Evolutionary conservation across 306 rosid species (phyloP).

Genomic region (Quercus aquifolioides): DNA sequence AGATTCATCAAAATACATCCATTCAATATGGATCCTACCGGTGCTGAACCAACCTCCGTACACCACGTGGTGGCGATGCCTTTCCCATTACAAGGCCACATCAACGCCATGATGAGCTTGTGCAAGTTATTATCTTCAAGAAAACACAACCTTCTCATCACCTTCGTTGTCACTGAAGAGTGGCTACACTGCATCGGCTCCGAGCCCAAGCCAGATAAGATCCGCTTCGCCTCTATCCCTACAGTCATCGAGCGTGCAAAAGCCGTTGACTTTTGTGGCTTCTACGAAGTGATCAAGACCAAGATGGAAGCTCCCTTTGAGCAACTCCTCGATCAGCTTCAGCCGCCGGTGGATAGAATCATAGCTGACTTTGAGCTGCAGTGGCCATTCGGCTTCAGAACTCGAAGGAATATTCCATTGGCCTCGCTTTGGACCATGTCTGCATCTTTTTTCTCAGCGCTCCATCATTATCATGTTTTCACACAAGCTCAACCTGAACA

Average conservation of each 20-base stretch:
- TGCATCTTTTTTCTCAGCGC: slow-evolving; percentile 23
- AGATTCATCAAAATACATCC: no score
- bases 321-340: slow-evolving; percentile 25
- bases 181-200: slow-evolving; percentile 32
- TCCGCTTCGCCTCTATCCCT: slow-evolving; percentile 29
- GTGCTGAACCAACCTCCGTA: no score
- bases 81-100: slow-evolving; percentile 43
- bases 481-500: slow-evolving; percentile 26
- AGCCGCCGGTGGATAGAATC: slow-evolving; percentile 3
- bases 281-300: slow-evolving; percentile 35
- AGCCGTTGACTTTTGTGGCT: slow-evolving; percentile 2
- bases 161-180: slow-evolving; percentile 45
- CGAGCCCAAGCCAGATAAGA: slow-evolving; percentile 25
- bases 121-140: slow-evolving; percentile 30
- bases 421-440: slow-evolving; percentile 45
- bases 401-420: slow-evolving; percentile 34
- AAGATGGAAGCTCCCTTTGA: slow-evolving; percentile 48
- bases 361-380: slow-evolving; percentile 30
- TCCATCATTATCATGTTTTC: slow-evolving; percentile 29
- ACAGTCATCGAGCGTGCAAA: slow-evolving; percentile 32
- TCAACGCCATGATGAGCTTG: slow-evolving; percentile 49
- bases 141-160: slow-evolving; percentile 22
- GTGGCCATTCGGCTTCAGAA: slow-evolving; percentile 30
- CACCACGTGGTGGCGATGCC: slow-evolving; percentile 41
- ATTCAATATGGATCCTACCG: no score